These are phyloP conservation scores for Nothopassalora personata DNA, from an alignment of 2,329 filamentous ascomycete genomes.

Conservation along the genomic window DNA sequence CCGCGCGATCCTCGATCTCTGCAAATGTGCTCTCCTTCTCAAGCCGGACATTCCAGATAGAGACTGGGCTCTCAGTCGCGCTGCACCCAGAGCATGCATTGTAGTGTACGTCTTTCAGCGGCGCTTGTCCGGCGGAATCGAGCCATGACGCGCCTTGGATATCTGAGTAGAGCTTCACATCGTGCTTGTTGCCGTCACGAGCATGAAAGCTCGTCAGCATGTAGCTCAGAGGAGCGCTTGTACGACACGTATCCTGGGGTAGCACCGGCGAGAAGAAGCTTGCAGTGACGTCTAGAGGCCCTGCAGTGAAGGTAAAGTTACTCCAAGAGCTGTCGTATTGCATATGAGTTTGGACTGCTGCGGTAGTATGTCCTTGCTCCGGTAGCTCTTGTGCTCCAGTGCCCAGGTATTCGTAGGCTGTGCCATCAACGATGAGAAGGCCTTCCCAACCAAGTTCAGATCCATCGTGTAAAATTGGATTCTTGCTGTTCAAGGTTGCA, in stretches of 20 bases:
- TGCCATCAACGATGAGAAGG: slow-evolving; percentile 6
- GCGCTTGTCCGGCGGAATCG: background rate
- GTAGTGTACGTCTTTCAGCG: background rate
- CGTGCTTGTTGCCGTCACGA: slow-evolving; percentile 5
- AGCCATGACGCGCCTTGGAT: background rate
- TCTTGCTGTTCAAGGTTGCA: slow-evolving; percentile 1
- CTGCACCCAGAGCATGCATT: background rate
- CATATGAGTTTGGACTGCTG: slow-evolving; percentile 2
- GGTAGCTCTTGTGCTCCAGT: background rate
- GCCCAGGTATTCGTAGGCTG: slow-evolving; percentile 9
- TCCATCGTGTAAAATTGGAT: slow-evolving; percentile 6
- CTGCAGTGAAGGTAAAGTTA: slow-evolving; percentile 12
- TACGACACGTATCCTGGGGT: slow-evolving; percentile 9
- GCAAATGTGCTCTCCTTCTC: background rate
- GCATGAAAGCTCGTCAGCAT: slow-evolving; percentile 3
- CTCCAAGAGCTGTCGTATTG: slow-evolving; percentile 11
- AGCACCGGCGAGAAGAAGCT: slow-evolving; percentile 11
- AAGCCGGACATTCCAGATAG: background rate
- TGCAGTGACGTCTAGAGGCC: slow-evolving; percentile 6
- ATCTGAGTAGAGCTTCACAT: slow-evolving; percentile 8
- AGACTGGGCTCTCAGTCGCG: background rate
- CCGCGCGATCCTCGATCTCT: background rate
- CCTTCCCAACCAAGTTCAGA: slow-evolving; percentile 9
- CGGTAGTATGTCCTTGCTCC: background rate
- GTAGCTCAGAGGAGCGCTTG: slow-evolving; percentile 9